Evolutionary conservation across 495 filamentous ascomycete species (phyloP).

Genomic region (Neurospora sp.): DNA sequence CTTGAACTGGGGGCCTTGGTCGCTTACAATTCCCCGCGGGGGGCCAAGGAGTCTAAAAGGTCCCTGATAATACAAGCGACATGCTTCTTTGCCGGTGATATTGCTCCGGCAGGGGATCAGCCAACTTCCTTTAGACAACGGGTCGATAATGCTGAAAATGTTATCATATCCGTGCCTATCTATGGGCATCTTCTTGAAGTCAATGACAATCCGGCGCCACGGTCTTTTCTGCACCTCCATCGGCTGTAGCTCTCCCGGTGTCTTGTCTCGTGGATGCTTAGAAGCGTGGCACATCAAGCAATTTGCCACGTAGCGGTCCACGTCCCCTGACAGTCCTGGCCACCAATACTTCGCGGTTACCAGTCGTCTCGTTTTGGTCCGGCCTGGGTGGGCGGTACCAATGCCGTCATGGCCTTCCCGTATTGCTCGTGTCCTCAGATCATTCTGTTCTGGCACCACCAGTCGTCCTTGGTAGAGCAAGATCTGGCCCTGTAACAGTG

Average conservation of each 20-base stretch:
- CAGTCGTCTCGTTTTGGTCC: background rate
- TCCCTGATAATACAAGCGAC: background rate
- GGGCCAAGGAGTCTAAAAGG: background rate
- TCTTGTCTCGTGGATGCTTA: constrained; percentile 1
- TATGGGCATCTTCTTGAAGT: constrained; percentile 2
- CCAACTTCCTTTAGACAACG: too few relatives aligned
- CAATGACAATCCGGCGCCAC: background rate
- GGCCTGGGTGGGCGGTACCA: background rate
- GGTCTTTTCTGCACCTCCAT: background rate
- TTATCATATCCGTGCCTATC: background rate
- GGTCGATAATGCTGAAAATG: background rate
- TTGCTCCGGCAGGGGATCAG: too few relatives aligned
- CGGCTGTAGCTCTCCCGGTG: background rate
- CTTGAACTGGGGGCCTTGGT: background rate
- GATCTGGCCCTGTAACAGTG: background rate
- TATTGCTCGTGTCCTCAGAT: background rate
- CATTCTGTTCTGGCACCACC: background rate
- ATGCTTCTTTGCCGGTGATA: too few relatives aligned
- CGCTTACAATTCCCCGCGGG: background rate
- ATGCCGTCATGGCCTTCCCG: background rate
- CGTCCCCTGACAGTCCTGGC: background rate
- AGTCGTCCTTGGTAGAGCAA: background rate
- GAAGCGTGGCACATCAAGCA: background rate
- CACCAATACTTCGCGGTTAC: background rate
- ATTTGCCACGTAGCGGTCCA: background rate